Evolutionary conservation across 2,329 filamentous ascomycete genomes (phyloP).

Genomic region (Cordyceps javanica): DNA sequence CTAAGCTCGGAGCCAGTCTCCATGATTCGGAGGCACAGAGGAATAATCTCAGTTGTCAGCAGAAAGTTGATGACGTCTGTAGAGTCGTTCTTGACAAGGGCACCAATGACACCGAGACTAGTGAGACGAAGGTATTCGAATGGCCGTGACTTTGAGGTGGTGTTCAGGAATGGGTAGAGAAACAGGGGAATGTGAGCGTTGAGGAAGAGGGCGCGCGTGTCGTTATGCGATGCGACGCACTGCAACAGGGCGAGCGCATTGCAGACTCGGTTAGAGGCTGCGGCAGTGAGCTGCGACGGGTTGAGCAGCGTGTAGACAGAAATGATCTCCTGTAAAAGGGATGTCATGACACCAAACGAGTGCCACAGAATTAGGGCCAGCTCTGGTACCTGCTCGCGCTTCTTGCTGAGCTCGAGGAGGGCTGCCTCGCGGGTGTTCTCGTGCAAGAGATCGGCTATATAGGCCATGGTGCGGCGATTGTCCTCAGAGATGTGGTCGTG

Average conservation of each 20-base stretch:
- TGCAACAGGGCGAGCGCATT: slow-evolving; percentile 93
- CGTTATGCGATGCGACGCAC: slow-evolving; percentile 95
- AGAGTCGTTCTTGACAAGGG: slow-evolving; percentile 96
- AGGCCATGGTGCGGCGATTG: slow-evolving; percentile 85
- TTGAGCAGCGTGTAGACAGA: slow-evolving; percentile 96
- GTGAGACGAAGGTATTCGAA: slow-evolving; percentile 97
- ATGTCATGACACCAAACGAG: slow-evolving; percentile 98
- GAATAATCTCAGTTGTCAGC: slow-evolving; percentile 96
- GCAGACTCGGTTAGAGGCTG: slow-evolving; percentile 95
- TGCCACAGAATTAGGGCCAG: slow-evolving; percentile 96
- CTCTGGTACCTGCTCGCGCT: slow-evolving; percentile 95
- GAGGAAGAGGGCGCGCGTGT: slow-evolving; percentile 87
- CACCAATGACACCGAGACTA: slow-evolving; percentile 92
- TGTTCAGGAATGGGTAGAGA: slow-evolving; percentile 97
- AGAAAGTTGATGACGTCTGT: slow-evolving; percentile 99
- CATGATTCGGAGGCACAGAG: slow-evolving; percentile 96
- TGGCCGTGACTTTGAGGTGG: slow-evolving; percentile 92
- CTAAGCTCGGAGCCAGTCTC: slow-evolving; percentile 96
- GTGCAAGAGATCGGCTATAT: slow-evolving; percentile 86
- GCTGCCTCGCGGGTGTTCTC: slow-evolving; percentile 83
- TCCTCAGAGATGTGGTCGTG: slow-evolving; percentile 77
- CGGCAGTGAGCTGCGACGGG: slow-evolving; percentile 91
- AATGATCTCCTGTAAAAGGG: slow-evolving; percentile 94
- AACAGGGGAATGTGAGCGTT: slow-evolving; percentile 96
- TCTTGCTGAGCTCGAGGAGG: slow-evolving; percentile 93